Conservation (phyloP, 2,329 filamentous ascomycete genomes). For the Stylonectria norvegica region DNA sequence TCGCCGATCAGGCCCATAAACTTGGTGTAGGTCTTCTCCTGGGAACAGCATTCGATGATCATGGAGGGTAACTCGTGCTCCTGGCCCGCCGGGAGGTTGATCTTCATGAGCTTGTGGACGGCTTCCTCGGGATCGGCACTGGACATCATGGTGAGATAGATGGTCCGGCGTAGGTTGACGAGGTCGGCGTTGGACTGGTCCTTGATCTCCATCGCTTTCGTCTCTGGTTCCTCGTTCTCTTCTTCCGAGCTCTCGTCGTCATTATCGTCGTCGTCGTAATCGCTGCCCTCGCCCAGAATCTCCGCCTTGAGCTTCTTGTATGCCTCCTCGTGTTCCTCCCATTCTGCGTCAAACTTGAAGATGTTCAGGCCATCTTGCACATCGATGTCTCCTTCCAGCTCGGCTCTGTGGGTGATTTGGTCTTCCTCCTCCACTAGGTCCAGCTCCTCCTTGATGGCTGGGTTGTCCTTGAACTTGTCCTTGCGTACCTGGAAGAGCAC, state of each 20-base stretch:
- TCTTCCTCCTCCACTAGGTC: conserved; percentile 97
- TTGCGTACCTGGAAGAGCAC: conserved; percentile 95
- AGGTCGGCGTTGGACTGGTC: conserved; percentile 96
- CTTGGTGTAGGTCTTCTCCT: conserved; percentile 95
- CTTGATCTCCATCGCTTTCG: conserved; percentile 89
- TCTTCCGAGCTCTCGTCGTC: conserved; percentile 66
- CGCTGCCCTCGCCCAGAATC: conserved; percentile 90
- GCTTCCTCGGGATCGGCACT: conserved; percentile 95
- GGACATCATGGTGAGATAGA: conserved; percentile 97
- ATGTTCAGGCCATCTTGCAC: conserved; percentile 87
- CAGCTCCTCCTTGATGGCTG: conserved; percentile 83
- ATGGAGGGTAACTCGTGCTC: conserved; percentile 92
- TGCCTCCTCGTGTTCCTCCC: conserved; percentile 84
- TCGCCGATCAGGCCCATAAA: conserved; percentile 95
- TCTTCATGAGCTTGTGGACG: conserved; percentile 93
- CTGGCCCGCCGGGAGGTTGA: conserved; percentile 80
- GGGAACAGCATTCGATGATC: conserved; percentile 94
- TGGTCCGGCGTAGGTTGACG: conserved; percentile 87
- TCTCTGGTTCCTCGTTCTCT: conserved; percentile 71
- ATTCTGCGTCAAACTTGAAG: conserved; percentile 90
- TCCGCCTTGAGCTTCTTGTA: conserved; percentile 90
- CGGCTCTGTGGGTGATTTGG: conserved; percentile 86
- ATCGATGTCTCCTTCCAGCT: conserved; percentile 79
- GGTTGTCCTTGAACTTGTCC: conserved; percentile 95
- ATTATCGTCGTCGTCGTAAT: conserved; percentile 63